These are phyloP conservation scores for Ophiocordyceps robertsii DNA, from an alignment of 2,329 filamentous ascomycete genomes.

Conservation along the genomic window DNA sequence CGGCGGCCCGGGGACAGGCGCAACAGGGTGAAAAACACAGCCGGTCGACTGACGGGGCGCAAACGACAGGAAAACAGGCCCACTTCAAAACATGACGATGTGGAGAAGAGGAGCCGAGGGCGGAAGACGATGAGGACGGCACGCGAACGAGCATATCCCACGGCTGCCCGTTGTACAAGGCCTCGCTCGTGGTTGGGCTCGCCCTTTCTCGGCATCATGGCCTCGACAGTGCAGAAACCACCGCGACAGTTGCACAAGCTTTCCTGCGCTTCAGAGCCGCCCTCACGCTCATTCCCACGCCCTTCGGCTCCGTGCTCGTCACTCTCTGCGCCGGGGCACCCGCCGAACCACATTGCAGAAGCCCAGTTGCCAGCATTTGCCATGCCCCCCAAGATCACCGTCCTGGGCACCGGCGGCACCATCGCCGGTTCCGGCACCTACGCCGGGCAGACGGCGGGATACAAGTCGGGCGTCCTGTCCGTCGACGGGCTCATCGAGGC, in stretches of 20 bases:
- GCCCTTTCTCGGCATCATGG: not conserved
- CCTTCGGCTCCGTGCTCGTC: not conserved
- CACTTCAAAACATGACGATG: too few relatives aligned
- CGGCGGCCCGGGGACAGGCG: too few relatives aligned
- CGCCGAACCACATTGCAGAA: not conserved
- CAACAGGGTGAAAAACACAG: too few relatives aligned
- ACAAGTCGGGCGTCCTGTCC: constrained; percentile 28
- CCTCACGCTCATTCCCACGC: not conserved
- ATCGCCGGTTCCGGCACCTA: constrained; percentile 39
- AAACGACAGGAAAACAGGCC: too few relatives aligned
- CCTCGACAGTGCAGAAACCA: not conserved
- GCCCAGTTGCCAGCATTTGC: not conserved
- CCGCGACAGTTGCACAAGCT: not conserved
- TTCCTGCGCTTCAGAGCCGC: not conserved
- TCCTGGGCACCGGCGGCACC: constrained; percentile 44
- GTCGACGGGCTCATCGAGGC: constrained; percentile 37
- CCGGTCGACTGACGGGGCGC: too few relatives aligned
- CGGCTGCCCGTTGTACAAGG: not conserved
- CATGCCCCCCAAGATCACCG: constrained; percentile 34
- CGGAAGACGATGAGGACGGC: not conserved
- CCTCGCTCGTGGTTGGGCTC: not conserved
- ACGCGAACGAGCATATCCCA: not conserved
- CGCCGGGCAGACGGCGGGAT: constrained; percentile 30
- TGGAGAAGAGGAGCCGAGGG: not conserved
- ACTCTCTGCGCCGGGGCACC: not conserved